These are phyloP conservation scores for Dissoconium aciculare DNA, from an alignment of 2,329 filamentous ascomycete species.

Conservation along the genomic window DNA sequence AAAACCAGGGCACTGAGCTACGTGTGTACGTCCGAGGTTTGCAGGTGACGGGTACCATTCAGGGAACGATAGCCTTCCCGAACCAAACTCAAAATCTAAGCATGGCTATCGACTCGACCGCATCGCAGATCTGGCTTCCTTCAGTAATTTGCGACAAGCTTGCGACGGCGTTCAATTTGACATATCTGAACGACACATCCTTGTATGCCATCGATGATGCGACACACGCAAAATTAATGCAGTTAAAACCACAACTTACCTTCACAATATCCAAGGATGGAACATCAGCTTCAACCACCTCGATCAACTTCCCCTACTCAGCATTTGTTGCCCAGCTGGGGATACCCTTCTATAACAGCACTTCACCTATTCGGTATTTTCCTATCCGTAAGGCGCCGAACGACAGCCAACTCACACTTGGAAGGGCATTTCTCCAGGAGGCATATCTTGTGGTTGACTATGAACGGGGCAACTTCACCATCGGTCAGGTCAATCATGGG, in stretches of 20 bases:
- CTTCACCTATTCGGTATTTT: conserved; percentile 21
- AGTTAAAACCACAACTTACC: conserved; percentile 25
- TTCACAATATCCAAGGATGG: conserved; percentile 21
- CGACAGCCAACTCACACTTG: conserved; percentile 25
- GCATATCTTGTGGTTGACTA: conserved; percentile 28
- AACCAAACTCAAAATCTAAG: not conserved
- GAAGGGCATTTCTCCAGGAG: conserved; percentile 28
- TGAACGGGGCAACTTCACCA: conserved; percentile 1
- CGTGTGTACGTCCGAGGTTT: not conserved
- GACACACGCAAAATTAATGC: conserved; percentile 19
- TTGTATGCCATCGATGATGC: conserved; percentile 25
- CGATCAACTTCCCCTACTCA: conserved; percentile 25
- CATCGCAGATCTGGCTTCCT: conserved; percentile 29
- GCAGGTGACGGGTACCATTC: not conserved
- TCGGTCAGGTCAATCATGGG: no score
- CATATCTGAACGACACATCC: conserved; percentile 20
- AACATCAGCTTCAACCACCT: conserved; percentile 6
- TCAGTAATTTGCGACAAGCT: conserved; percentile 21
- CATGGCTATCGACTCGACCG: conserved; percentile 20
- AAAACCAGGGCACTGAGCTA: not conserved
- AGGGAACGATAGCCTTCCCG: not conserved
- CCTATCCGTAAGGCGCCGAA: conserved; percentile 26
- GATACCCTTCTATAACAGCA: conserved; percentile 13
- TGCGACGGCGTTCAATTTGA: conserved; percentile 23
- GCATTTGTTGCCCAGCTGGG: conserved; percentile 24